Evolutionary conservation across 2,329 filamentous ascomycete genomes (phyloP).

Genomic region (Trichoderma simmonsii): DNA sequence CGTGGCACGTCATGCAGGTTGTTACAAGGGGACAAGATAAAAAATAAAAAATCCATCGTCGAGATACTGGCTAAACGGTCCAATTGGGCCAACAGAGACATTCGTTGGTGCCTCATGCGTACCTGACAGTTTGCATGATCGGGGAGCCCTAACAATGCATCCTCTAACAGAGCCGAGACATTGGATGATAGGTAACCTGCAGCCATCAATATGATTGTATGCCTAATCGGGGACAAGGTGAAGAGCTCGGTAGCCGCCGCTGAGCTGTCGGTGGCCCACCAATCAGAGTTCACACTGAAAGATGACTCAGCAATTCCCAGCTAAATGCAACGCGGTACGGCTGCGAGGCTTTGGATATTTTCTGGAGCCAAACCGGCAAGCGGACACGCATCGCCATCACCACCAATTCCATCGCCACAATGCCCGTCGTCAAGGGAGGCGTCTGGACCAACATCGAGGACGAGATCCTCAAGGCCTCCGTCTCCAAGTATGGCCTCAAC

Average conservation of each 20-base stretch:
- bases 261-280: not conserved
- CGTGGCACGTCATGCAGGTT: conserved; percentile 6
- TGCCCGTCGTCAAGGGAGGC: conserved; percentile 72
- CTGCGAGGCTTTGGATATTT: conserved; percentile 28
- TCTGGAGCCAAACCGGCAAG: conserved; percentile 20
- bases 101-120: conserved; percentile 2
- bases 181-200: not conserved
- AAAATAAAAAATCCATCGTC: not conserved
- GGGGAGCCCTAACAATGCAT: not conserved
- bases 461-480: conserved; percentile 94
- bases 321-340: conserved; percentile 11
- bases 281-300: not conserved
- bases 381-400: conserved; percentile 11
- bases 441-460: conserved; percentile 80
- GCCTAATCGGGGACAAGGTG: conserved; percentile 4
- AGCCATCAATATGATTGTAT: not conserved
- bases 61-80: not conserved
- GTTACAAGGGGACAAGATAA: too few relatives aligned
- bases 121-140: not conserved
- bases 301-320: conserved; percentile 20
- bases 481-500: conserved; percentile 92
- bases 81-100: not conserved
- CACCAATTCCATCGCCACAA: conserved; percentile 35
- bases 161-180: not conserved
- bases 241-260: not conserved